phyloP scores from a whole-genome alignment of 2,329 filamentous ascomycete species.

The Arthrobotrys iridis region DNA sequence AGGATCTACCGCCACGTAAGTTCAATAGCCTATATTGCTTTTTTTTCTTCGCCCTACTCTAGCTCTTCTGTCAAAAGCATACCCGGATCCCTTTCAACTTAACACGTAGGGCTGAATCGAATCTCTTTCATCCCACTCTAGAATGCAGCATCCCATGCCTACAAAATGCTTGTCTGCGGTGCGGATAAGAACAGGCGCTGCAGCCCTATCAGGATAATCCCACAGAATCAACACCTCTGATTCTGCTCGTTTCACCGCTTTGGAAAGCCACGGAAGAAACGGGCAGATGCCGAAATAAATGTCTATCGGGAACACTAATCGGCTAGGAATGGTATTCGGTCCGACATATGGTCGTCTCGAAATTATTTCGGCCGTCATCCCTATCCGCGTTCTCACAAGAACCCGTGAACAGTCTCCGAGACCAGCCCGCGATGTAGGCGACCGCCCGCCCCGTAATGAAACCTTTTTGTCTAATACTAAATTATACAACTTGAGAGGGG shows the following conservation, averaged over 20 bases:
- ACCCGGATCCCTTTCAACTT: constrained; percentile 13
- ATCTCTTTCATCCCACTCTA: constrained; percentile 1
- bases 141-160: background rate
- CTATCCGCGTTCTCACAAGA: background rate
- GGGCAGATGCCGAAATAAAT: background rate
- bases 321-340: background rate
- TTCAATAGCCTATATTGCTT: background rate
- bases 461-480: no score
- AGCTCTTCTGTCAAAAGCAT: no score
- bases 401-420: background rate
- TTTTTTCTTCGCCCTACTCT: background rate
- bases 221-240: constrained; percentile 53
- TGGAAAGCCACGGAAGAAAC: background rate
- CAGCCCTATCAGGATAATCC: constrained; percentile 38
- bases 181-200: constrained; percentile 11
- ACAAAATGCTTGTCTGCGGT: no score
- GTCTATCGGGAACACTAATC: background rate
- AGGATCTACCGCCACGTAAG: no score
- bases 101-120: constrained; percentile 27
- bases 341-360: background rate
- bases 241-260: background rate
- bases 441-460: background rate
- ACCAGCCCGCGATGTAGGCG: no score
- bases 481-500: no score
- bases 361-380: background rate